Evolutionary conservation across 208 protist species (phyloP), one percentile per base, ranked within the genome.

Genomic region (Leishmania guyanensis): DNA sequence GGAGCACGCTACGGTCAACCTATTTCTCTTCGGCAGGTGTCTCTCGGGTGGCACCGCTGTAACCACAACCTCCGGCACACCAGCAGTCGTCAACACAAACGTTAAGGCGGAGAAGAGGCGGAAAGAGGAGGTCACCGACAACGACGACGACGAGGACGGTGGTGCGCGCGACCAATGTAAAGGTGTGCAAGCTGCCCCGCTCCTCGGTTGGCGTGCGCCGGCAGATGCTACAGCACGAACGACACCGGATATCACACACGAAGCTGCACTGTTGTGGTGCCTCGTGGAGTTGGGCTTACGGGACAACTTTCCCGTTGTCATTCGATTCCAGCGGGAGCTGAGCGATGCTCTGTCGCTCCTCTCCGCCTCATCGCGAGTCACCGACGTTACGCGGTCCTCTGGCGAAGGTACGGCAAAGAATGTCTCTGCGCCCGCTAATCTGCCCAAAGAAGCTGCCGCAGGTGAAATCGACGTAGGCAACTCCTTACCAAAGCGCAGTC

Each of bases 241-340:
- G 14, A 39, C 54, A 33, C 53, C 53, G 4, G 56, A 9, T 26
- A 48, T 43, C 54, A 22, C 33, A 16, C 82, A 85, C 29, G 82
- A 85, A 56, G 62, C 72, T 1, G 60, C 22, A 10, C 72, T 85
- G 58, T 78, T 81, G 17, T 68, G 73, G 71, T 78, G 82, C 58
- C 71, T 85, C 33, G 71, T 74, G 36, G 82, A 85, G 77, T 20
- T 80, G 72, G 77, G 76, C 29, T 48, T 85, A 48, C 58, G n/a
- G 43, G 82, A 81, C 48, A 75, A 78, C 82, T 85, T 48, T 60
- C 70, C 82, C 20, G 54, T 81, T 16, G 72, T 29, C 26, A 33
- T 85, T 46, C 54, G 29, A 62, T 70, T 81, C 46, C 74, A 68
- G 56, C 74, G 74, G 74, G 74, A 48, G 56, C 26, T 66, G 74